These are phyloP conservation scores for Coccomyxa sp. DNA, from an alignment of 139 green algal genomes.

Conservation along the genomic window DNA sequence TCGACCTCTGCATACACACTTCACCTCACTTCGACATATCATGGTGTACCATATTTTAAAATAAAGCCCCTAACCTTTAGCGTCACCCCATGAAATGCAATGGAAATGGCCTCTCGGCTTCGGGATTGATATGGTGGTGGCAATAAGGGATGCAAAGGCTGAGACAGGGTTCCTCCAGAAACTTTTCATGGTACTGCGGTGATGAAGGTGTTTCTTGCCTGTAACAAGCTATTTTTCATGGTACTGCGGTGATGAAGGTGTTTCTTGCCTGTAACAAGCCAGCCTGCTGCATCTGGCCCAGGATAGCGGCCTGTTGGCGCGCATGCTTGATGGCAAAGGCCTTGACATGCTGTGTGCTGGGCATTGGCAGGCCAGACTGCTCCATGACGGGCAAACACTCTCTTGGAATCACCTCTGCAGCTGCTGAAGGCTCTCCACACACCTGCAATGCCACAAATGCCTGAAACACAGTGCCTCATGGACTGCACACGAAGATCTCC, in stretches of 20 bases:
- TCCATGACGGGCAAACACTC: too few species aligned
- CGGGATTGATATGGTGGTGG: background rate
- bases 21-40: too few species aligned
- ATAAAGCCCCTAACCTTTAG: too few species aligned
- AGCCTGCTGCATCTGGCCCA: conserved; percentile 34
- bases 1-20: conserved; percentile 1
- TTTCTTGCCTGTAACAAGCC: conserved; percentile 24
- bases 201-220: conserved; percentile 1
- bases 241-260: background rate
- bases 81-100: background rate
- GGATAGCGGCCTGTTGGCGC: conserved; percentile 56
- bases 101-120: background rate
- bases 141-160: background rate
- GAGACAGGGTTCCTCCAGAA: background rate
- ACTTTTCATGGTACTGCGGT: background rate
- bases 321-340: conserved; percentile 58
- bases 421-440: too few species aligned
- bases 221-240: too few species aligned
- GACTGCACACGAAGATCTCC: too few species aligned
- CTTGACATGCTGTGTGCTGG: conserved; percentile 17
- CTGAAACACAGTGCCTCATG: too few species aligned
- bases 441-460: too few species aligned
- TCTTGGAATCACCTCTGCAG: too few species aligned
- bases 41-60: too few species aligned
- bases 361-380: conserved; percentile 9